Conservation (phyloP, 768 basidiomycete genomes). For the Brasilioporus rufonigricans region DNA sequence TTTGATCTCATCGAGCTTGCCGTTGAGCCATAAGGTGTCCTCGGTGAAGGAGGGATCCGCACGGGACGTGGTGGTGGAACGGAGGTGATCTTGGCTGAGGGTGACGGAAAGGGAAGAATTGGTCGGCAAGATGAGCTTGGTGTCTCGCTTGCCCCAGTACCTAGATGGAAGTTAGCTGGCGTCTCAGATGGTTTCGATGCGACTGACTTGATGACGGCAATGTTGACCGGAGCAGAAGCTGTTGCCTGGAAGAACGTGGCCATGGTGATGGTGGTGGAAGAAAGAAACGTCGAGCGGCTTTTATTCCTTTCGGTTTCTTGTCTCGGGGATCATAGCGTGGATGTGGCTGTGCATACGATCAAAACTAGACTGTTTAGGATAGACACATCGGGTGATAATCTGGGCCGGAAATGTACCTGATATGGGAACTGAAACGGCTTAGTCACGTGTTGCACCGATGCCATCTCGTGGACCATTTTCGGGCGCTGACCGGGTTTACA, state of each 20-base stretch:
- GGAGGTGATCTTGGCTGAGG: conserved; percentile 92
- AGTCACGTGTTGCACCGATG: conserved; percentile 20
- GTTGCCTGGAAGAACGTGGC: conserved; percentile 73
- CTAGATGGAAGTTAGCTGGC: conserved; percentile 38
- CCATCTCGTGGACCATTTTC: conserved; percentile 19
- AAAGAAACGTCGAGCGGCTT: conserved; percentile 2
- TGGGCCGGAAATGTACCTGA: conserved; percentile 16
- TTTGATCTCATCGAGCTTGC: conserved; percentile 87
- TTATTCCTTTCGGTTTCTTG: neutral
- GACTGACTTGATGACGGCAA: conserved; percentile 93
- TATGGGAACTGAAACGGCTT: conserved; percentile 6
- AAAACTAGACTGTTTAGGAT: conserved; percentile 5
- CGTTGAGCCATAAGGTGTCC: conserved; percentile 94
- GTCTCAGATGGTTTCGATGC: neutral
- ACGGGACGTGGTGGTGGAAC: conserved; percentile 90
- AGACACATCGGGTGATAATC: neutral
- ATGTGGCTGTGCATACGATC: conserved; percentile 25
- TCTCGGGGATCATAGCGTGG: conserved; percentile 13
- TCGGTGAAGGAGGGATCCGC: conserved; percentile 69
- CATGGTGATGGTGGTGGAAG: conserved; percentile 39
- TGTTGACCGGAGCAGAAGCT: conserved; percentile 92
- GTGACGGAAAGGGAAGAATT: conserved; percentile 99
- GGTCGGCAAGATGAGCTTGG: conserved; percentile 91
- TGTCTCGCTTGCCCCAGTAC: conserved; percentile 99
- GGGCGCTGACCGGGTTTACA: conserved; percentile 26